A percentile compares a stretch with the other conserved stretches of the same genome.
Evolutionary conservation across 2,329 filamentous ascomycete genomes (phyloP).

Genomic region (Neocucurbitaria cava): DNA sequence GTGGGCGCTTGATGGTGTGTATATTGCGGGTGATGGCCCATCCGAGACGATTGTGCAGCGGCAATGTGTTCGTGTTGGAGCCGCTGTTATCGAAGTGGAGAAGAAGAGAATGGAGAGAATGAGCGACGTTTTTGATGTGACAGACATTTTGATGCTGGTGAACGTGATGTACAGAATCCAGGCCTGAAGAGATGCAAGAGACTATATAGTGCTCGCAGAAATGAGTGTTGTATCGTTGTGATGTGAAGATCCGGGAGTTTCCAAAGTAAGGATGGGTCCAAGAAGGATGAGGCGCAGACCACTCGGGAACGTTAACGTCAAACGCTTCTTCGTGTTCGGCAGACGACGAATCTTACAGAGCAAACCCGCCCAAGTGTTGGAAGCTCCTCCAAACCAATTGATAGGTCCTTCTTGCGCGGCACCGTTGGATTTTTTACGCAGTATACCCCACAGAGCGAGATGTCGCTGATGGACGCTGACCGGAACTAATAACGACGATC

Average conservation of each 20-base stretch:
- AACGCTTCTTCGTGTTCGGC: neutral
- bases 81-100: slow-evolving; percentile 23
- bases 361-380: neutral
- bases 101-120: slow-evolving; percentile 17
- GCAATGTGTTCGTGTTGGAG: slow-evolving; percentile 37
- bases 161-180: neutral
- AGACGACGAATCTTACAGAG: neutral
- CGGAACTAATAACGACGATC: neutral
- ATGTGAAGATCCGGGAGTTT: neutral
- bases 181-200: neutral
- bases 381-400: neutral
- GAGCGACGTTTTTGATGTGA: slow-evolving; percentile 14
- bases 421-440: neutral
- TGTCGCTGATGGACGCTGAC: neutral
- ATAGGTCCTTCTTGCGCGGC: neutral
- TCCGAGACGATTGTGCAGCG: slow-evolving; percentile 35
- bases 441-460: neutral
- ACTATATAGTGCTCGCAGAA: neutral
- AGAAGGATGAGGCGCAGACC: slow-evolving; percentile 7
- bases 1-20: slow-evolving; percentile 29
- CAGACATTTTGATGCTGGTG: slow-evolving; percentile 17
- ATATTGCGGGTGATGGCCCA: slow-evolving; percentile 10
- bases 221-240: neutral
- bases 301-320: slow-evolving; percentile 1
- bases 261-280: no score